Evolutionary conservation across 495 filamentous ascomycete genomes (phyloP), one percentile per base, ranked within the genome.

Genomic region (Penicillium argentinense): DNA sequence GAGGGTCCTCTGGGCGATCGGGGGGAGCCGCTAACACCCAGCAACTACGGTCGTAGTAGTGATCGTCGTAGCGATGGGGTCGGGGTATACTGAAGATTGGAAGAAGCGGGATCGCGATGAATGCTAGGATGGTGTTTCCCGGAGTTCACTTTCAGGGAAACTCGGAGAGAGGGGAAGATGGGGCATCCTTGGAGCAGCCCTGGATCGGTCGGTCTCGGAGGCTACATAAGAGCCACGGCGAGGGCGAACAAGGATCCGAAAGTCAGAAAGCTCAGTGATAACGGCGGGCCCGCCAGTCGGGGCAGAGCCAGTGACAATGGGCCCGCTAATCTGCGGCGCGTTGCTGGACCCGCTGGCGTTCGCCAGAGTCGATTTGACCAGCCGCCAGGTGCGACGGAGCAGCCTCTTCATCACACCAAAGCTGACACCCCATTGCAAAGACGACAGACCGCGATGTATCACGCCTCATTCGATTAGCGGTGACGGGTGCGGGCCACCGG

Each of bases 401-500:
- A 11, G 25, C 25, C 25, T 5, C 11, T 11, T 1, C 16, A 22
- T 36, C 16, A 9, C 33, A 36, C 33, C 33, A 36, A 36, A 19
- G 33, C 33, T 36, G 33, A 36, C 32, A 29, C 21, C 11, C 29
- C 41, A 24, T 45, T 45, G 23, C 11, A 29, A 30, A 28, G 16
- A 17, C 17, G 27, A 42, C 24, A 42, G 26, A 27, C 19, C 41
- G 13, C 18, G 38, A 34, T 44, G 39, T 44, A 44, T 43, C 24
- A 11, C 33, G 11, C 4, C 18, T 24, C 9, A 23, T 33, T 43
- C 17, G 39, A 47, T 42, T 43, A 39, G 33, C 34, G 37, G 30
- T 47, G 50, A 23, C 28, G 26, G 42, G 29, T 16, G 34, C 44
- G 39, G 48, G 22, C 48, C 45, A 49, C 40, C 53, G 53, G 53